phyloP scores from a whole-genome alignment of 2,329 filamentous ascomycete genomes.

The Colletotrichum sidae region DNA sequence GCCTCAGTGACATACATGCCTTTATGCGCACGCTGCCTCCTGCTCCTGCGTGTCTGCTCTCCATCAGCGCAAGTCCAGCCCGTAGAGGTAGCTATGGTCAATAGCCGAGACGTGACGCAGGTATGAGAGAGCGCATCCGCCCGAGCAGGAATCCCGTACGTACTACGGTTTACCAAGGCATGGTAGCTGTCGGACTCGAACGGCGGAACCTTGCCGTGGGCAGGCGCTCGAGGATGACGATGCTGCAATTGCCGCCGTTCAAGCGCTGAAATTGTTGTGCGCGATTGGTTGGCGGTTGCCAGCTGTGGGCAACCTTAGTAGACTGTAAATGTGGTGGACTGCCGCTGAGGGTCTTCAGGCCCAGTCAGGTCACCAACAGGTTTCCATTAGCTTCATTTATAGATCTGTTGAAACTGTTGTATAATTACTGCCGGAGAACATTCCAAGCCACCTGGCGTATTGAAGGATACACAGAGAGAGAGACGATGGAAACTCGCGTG shows the following conservation, averaged over 20 bases:
- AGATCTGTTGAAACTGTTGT: no score
- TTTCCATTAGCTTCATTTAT: no score
- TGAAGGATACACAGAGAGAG: constrained; percentile 3
- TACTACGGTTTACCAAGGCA: no score
- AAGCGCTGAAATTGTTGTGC: not conserved
- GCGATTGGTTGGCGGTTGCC: constrained; percentile 26
- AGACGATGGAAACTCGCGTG: not conserved
- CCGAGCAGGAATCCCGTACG: not conserved
- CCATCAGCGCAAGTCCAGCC: no score
- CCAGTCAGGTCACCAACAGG: no score
- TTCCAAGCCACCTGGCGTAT: no score
- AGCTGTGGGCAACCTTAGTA: constrained; percentile 9
- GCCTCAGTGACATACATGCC: not conserved
- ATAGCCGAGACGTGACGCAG: constrained; percentile 16
- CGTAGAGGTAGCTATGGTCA: not conserved
- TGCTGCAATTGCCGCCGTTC: constrained; percentile 13
- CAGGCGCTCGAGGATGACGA: constrained; percentile 5
- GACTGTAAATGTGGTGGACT: no score
- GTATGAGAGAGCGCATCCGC: constrained; percentile 3
- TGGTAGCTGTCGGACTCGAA: not conserved
- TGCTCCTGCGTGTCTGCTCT: no score
- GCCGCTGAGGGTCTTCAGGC: no score
- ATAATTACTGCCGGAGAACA: no score
- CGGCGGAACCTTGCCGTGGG: constrained; percentile 8
- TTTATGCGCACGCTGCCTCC: not conserved